Base-by-base conservation (phyloP, 73 alveolate species). In the Durusdinium trenchii region DNA sequence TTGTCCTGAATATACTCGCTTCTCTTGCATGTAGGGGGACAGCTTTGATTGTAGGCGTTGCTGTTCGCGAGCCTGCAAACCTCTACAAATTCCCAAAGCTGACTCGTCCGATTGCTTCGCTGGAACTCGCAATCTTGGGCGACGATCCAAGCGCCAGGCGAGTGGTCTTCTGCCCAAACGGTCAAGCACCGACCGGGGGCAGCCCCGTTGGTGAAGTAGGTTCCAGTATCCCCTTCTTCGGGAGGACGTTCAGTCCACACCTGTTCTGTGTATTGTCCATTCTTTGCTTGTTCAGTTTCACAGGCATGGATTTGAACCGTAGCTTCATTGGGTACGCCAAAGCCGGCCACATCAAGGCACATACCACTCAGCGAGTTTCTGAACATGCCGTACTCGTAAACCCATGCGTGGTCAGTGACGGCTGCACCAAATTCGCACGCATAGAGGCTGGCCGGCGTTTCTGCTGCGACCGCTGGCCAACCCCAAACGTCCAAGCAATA, bases 111-210 rank as follows among this genome's bases (percentile, higher is more conserved):
- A 62, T 62, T 62, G 76, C 40, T 20, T 62, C 76, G 16, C 16
- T 62, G 16, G 36, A 62, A 62, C 76, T 62, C 76, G 32, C 76
- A 62, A 62, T 62, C 76, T 62, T 62, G 76, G 40, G 4, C 4
- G 40, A 62, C 76, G 36, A 62, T 62, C 76, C 76, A 62, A 62
- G 76, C 76, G 36, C 40, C 76, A 10, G 76, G 76, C 7, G 32
- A 10, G 76, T 10, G 32, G 36, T 62, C 76, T 62, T 62, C 76
- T 35, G 16, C 36, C 76, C 76, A 62, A 6, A 62, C 76, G 76
- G 76, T 62, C 76, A 62, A 20, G 36, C 76, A 62, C 76, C 76
- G 18, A 5, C 76, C 76, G 76, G 76, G 76, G 76, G 76, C 76
- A 40, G 76, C 76, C 6, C 36, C 36, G 36, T 62, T 62, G 76